These are phyloP conservation scores for Phanerochaete sordida DNA, from an alignment of 768 basidiomycete genomes.

Conservation along the genomic window DNA sequence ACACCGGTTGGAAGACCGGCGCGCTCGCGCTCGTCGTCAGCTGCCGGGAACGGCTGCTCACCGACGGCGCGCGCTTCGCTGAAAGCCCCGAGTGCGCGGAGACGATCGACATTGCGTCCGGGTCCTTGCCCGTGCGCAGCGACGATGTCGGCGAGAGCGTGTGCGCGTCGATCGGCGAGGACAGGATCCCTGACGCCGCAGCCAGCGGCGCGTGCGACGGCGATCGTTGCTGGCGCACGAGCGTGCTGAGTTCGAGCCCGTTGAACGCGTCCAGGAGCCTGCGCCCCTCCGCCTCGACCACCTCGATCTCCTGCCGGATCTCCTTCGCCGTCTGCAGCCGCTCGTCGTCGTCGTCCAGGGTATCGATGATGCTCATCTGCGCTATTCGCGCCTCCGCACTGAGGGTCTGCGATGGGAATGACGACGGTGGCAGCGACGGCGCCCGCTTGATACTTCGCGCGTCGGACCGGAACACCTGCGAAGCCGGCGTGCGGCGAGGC, in stretches of 20 bases:
- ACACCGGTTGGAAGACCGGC: slow-evolving; percentile 16
- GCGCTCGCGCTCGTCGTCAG: slow-evolving; percentile 7
- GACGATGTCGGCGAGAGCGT: slow-evolving; percentile 7
- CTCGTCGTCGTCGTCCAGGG: slow-evolving; percentile 49
- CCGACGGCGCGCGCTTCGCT: slow-evolving; percentile 19
- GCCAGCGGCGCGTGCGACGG: slow-evolving; percentile 28
- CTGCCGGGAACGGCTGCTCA: slow-evolving; percentile 10
- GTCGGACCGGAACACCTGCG: slow-evolving; percentile 14
- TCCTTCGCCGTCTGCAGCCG: slow-evolving; percentile 55
- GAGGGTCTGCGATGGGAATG: slow-evolving; percentile 22
- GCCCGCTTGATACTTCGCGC: slow-evolving; percentile 20
- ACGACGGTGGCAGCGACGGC: slow-evolving; percentile 30
- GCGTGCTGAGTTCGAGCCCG: slow-evolving; percentile 67
- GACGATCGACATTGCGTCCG: slow-evolving; percentile 24
- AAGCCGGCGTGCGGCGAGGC: slow-evolving; percentile 7
- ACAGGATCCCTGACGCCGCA: slow-evolving; percentile 15
- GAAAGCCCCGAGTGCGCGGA: slow-evolving; percentile 23
- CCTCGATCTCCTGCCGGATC: slow-evolving; percentile 61
- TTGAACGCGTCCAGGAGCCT: slow-evolving; percentile 77
- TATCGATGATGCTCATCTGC: slow-evolving; percentile 27
- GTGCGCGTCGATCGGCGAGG: slow-evolving; percentile 9
- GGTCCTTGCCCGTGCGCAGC: slow-evolving; percentile 16
- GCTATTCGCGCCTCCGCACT: slow-evolving; percentile 6
- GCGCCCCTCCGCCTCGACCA: slow-evolving; percentile 67
- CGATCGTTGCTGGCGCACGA: slow-evolving; percentile 47